These are phyloP conservation scores for Chlorokybus atmophyticus DNA, from an alignment of 139 green algal genomes.

Conservation along the genomic window DNA sequence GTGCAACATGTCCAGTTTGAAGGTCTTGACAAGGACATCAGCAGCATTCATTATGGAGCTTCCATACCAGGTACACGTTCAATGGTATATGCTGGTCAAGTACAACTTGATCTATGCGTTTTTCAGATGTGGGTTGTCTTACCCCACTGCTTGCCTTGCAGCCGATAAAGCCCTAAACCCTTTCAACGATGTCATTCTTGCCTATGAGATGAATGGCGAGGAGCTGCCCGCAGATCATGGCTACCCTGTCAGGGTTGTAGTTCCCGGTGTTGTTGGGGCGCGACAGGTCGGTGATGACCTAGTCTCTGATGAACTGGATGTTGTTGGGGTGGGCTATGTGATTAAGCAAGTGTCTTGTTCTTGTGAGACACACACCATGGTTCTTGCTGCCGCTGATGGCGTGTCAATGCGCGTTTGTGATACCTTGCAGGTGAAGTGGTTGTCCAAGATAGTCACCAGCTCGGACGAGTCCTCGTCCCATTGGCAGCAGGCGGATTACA, in stretches of 20 bases:
- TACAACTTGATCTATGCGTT: neutral
- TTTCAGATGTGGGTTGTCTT: neutral
- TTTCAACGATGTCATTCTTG: constrained; percentile 50
- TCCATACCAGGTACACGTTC: neutral
- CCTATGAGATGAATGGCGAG: constrained; percentile 63
- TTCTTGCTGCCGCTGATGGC: no score
- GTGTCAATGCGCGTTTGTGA: no score
- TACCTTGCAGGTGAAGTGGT: no score
- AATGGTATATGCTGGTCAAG: neutral
- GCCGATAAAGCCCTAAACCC: constrained; percentile 41
- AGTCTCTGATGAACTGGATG: no score
- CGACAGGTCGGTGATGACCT: no score
- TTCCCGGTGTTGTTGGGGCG: constrained; percentile 73
- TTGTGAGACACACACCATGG: no score
- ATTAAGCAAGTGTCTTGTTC: no score
- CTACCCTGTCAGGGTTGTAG: constrained; percentile 62
- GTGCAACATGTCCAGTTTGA: neutral
- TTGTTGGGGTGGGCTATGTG: no score
- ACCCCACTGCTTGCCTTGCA: neutral
- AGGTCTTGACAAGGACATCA: neutral
- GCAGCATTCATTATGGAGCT: neutral
- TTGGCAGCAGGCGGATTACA: neutral
- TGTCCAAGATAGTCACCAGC: neutral
- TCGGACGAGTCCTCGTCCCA: neutral
- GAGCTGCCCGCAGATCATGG: constrained; percentile 56